These are phyloP conservation scores for Mycosphaerella sp. DNA, from an alignment of 2,329 filamentous ascomycete genomes.

Conservation along the genomic window DNA sequence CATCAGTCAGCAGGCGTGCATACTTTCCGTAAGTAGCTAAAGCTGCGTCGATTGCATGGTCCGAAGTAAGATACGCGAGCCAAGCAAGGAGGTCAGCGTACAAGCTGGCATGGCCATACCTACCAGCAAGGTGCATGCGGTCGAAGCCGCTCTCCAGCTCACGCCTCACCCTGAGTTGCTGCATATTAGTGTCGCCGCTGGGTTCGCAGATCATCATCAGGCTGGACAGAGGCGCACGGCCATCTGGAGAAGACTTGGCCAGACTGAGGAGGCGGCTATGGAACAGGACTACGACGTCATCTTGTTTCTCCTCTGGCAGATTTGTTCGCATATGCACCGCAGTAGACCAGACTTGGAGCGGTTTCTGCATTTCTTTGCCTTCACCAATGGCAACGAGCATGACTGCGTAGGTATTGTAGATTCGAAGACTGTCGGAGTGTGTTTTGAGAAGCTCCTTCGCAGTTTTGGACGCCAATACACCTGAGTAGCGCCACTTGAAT, in stretches of 20 bases:
- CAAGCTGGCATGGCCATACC: constrained; percentile 46
- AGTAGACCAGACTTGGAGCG: constrained; percentile 60
- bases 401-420: constrained; percentile 76
- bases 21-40: constrained; percentile 38
- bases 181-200: background rate
- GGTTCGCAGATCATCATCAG: constrained; percentile 3
- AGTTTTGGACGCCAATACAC: constrained; percentile 54
- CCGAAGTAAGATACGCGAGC: constrained; percentile 57
- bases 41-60: constrained; percentile 32
- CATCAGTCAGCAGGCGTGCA: constrained; percentile 36
- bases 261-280: constrained; percentile 60
- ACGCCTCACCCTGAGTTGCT: constrained; percentile 48
- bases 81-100: constrained; percentile 60
- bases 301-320: constrained; percentile 34
- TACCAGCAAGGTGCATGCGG: constrained; percentile 49
- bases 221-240: constrained; percentile 1
- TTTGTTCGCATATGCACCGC: constrained; percentile 55
- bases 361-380: constrained; percentile 46
- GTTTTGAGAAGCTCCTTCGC: constrained; percentile 70
- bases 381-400: constrained; percentile 56
- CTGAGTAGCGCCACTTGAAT: constrained; percentile 55
- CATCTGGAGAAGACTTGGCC: constrained; percentile 30
- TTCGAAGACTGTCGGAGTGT: constrained; percentile 54
- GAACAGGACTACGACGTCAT: constrained; percentile 47
- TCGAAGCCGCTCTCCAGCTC: constrained; percentile 51